phyloP scores from a whole-genome alignment of 371 early-diverging fungal species.

The Blastocladiella emersonii region DNA sequence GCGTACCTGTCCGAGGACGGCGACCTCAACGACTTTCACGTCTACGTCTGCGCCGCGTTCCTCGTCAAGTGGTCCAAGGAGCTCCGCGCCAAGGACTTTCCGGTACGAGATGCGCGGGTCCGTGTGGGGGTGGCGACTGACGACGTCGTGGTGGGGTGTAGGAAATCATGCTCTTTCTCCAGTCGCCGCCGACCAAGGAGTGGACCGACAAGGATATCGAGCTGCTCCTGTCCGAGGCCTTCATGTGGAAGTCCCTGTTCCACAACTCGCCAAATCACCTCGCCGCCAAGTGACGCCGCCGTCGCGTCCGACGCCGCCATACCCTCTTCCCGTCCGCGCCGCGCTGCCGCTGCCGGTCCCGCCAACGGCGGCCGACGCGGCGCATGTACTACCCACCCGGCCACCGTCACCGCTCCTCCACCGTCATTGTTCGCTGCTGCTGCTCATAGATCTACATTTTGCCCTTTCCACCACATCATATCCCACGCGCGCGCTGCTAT shows the following conservation, averaged over 20 bases:
- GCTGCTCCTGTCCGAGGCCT: conserved; percentile 82
- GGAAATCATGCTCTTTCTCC: conserved; percentile 87
- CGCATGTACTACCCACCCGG: no score
- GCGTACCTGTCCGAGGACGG: conserved; percentile 51
- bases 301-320: no score
- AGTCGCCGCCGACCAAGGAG: conserved; percentile 67
- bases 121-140: no score
- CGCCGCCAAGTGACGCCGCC: not conserved
- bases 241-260: conserved; percentile 87
- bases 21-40: conserved; percentile 57
- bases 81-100: conserved; percentile 77
- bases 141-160: conserved; percentile 10
- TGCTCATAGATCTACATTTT: no score
- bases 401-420: no score
- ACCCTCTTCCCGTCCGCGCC: no score
- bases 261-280: conserved; percentile 66
- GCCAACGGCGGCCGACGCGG: no score
- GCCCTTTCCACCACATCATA: no score
- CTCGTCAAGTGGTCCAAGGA: conserved; percentile 82
- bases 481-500: no score
- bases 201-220: conserved; percentile 91
- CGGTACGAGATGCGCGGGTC: conserved; percentile 20
- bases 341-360: no score
- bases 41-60: conserved; percentile 95
- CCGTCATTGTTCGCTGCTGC: no score